Evolutionary conservation across 306 rosid species (phyloP), one percentile per base, ranked within the genome.

Genomic region (Cucumis sativus): DNA sequence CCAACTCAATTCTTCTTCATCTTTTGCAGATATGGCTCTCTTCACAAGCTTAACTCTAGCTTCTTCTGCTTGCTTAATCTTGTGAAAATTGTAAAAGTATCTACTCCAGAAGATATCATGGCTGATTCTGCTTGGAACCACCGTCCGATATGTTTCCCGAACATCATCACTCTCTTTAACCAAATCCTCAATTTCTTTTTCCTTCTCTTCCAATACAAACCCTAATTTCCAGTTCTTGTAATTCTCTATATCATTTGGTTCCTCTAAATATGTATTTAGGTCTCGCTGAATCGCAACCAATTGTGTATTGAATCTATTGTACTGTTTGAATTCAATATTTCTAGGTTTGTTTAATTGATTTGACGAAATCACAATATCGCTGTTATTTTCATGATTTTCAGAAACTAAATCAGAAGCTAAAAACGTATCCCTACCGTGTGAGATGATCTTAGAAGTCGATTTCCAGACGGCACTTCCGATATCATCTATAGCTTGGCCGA

Each of bases 1-100:
- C 99, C 97, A 95, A 80, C 91, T 90, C 88, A 95, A 86, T 83
- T 95, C 97, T 86, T 92, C 99, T 16, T 92, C 97, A 54, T 88
- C 94, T 40, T 86, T 84, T 5, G 86, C 89, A 0, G 92, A 88
- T 59, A 92, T 89, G 0, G 96, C 97, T 0, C 92, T 88, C 76
- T 88, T 89, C 77, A 95, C 99, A 4, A 95, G 90, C 88, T 86
- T 89, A 28, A 88, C 88, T 80, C 99, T 89, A 0, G 96, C 92
- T 61, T 91, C 92, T 86, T 95, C 99, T 0, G 72, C 91, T 76
- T 85, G 90, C 79, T 87, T 89, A 77, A 92, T 81, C 85, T 80
- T 89, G 76, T 90, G 87, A 78, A 95, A 83, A 77, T 71, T 88
- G 76, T 87, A 95, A 59, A 92, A 95, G 67, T 92, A 95, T 84